A percentile compares a stretch with the other conserved stretches of the same genome.
phyloP scores from a whole-genome alignment of 2,329 filamentous ascomycete genomes.

The Fusarium verticillioides region DNA sequence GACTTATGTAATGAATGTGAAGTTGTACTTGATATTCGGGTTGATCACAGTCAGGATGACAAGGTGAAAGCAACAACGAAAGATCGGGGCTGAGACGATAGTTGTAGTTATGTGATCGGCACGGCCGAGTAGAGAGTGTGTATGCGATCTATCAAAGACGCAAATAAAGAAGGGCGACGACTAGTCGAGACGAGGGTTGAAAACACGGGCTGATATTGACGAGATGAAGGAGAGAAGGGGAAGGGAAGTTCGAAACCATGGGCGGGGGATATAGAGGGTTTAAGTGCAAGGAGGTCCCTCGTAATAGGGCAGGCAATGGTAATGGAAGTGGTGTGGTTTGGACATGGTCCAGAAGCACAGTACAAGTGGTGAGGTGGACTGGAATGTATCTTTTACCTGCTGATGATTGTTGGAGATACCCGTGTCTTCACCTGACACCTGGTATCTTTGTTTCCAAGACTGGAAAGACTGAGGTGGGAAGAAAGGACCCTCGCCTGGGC shows the following conservation, averaged over 20 bases:
- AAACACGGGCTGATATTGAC: constrained; percentile 31
- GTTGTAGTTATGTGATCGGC: constrained; percentile 44
- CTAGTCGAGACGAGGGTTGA: constrained; percentile 41
- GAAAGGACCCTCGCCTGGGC: neutral
- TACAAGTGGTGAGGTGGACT: constrained; percentile 8
- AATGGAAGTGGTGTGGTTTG: constrained; percentile 12
- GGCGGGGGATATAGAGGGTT: constrained; percentile 29
- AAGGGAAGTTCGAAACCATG: constrained; percentile 28
- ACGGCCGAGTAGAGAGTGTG: constrained; percentile 49
- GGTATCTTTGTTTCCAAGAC: constrained; percentile 28
- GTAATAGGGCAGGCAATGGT: constrained; percentile 9
- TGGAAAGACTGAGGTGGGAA: neutral
- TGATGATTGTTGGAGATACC: constrained; percentile 5
- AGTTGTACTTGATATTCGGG: constrained; percentile 18
- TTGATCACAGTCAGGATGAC: constrained; percentile 35
- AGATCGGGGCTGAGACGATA: constrained; percentile 33
- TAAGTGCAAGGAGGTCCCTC: constrained; percentile 36
- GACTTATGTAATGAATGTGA: constrained; percentile 28
- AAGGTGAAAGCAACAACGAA: constrained; percentile 31
- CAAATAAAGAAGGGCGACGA: constrained; percentile 47
- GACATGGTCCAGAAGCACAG: neutral
- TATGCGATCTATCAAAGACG: constrained; percentile 65
- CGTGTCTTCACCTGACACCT: constrained; percentile 2
- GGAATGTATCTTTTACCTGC: constrained; percentile 9
- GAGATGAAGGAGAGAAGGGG: constrained; percentile 40